phyloP scores from a whole-genome alignment of 2,329 filamentous ascomycete genomes.

The Ophiobolus disseminans region DNA sequence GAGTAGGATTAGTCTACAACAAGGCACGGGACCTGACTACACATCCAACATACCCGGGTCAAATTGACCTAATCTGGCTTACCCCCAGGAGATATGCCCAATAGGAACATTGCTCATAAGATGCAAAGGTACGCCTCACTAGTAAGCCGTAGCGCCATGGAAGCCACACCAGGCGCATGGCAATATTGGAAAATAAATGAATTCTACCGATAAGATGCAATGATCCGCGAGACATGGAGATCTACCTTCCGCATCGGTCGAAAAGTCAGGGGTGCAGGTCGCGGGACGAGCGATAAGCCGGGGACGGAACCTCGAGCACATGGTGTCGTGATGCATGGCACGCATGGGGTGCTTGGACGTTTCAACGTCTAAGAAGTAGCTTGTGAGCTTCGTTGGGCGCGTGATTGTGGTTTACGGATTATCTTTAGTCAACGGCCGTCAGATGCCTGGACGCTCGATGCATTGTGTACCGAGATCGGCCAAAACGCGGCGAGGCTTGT shows the following conservation, averaged over 20 bases:
- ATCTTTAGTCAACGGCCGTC: too few relatives aligned
- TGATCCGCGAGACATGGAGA: not conserved
- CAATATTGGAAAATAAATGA: constrained; percentile 8
- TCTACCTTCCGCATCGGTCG: constrained; percentile 6
- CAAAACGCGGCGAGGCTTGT: too few relatives aligned
- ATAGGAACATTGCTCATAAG: too few relatives aligned
- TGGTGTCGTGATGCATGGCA: not conserved
- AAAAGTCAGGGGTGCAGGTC: constrained; percentile 3
- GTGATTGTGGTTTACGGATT: not conserved
- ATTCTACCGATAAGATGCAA: not conserved
- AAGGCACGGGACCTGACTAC: too few relatives aligned
- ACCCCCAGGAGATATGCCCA: too few relatives aligned
- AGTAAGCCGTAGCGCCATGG: not conserved
- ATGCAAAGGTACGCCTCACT: not conserved
- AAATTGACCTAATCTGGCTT: too few relatives aligned
- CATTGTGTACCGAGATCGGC: too few relatives aligned
- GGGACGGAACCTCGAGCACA: not conserved
- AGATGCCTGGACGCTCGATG: too few relatives aligned
- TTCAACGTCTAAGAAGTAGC: too few relatives aligned
- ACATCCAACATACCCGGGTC: too few relatives aligned
- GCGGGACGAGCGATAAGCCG: constrained; percentile 7
- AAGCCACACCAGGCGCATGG: constrained; percentile 1
- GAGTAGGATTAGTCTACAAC: too few relatives aligned
- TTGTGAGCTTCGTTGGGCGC: constrained; percentile 2
- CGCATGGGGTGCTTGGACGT: not conserved